Base-by-base conservation (phyloP, 768 basidiomycete species). In the Rhizopogon rudus region DNA sequence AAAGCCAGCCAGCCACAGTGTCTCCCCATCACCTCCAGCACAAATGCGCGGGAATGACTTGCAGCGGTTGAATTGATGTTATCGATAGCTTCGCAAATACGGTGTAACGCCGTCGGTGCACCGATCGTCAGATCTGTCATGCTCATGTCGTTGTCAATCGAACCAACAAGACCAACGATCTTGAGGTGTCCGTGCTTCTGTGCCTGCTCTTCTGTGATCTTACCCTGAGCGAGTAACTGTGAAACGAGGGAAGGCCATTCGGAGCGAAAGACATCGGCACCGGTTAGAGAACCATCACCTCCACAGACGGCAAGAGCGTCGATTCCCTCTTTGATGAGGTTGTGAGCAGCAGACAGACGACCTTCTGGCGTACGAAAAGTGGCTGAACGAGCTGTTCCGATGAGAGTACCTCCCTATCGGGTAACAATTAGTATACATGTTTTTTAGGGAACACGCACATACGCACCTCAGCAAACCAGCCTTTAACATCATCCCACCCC, bases 1-100 rank as follows among this genome's bases (percentile, higher is more conserved):
- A 98, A 77, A 2, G 97, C 94, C 16, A 98, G 77, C 97, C 97
- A 99, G n/a, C 97, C 97, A 71, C 97, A 98, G 68, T 98, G 92
- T 54, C 96, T 77, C n/a, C 97, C 97, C 97, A 98, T 99, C 52
- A 98, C 97, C 71, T 98, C 97, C 40, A 99, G 79, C 41, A 99
- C 95, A 70, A 99, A 99, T 0, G 97, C 97, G 55, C 97, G 83
- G 29, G 94, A 98, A 71, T 99, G 97, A 53, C 93, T 96, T 59
- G 81, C 82, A 6, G 97, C 97, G 7, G 97, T 98, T 5, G 94
- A 95, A 63, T 94, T 96, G 71, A 99, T 98, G 60, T 93, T 96
- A 68, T 99, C 97, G 70, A 99, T 91, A 28, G 94, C 86, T 71
- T 98, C 97, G 72, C 97, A 98, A 53, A 98, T 98, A 41, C 97